Evolutionary conservation across 768 basidiomycete genomes (phyloP).

Genomic region (Cyclocybe cylindracea): DNA sequence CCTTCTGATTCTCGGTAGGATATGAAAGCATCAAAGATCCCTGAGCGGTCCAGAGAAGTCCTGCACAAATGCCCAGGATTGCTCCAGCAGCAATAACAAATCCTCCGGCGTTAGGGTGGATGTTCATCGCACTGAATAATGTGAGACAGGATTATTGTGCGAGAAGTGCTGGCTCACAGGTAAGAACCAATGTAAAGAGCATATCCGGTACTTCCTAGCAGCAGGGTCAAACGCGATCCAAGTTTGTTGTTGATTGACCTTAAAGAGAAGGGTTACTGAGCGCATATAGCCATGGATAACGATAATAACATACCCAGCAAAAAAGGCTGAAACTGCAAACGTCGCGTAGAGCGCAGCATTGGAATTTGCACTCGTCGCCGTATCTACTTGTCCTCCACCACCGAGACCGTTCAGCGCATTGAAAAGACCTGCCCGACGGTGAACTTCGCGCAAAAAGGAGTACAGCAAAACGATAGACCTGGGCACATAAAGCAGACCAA

Average conservation of each 20-base stretch:
- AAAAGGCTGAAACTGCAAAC: conserved; percentile 45
- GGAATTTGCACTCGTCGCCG: conserved; percentile 66
- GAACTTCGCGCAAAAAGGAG: too few relatives aligned
- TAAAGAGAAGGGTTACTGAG: neutral
- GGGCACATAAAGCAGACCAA: conserved; percentile 70
- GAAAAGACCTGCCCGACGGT: conserved; percentile 53
- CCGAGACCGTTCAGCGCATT: conserved; percentile 82
- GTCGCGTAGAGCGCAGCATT: conserved; percentile 67
- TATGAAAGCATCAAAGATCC: conserved; percentile 88
- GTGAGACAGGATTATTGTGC: neutral
- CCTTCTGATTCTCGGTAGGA: conserved; percentile 79
- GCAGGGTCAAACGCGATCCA: conserved; percentile 73
- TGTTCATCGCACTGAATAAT: conserved; percentile 58
- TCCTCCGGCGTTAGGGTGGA: conserved; percentile 57
- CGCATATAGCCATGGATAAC: neutral
- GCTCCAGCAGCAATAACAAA: conserved; percentile 82
- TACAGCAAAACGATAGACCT: conserved; percentile 28
- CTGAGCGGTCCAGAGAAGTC: conserved; percentile 80
- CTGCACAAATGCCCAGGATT: conserved; percentile 70
- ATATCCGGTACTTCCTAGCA: conserved; percentile 76
- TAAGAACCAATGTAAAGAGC: conserved; percentile 74
- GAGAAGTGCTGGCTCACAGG: conserved; percentile 45
- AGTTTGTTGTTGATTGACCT: conserved; percentile 82
- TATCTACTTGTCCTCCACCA: conserved; percentile 72
- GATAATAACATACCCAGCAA: conserved; percentile 52